phyloP scores from a whole-genome alignment of 78 protist genomes.

The slime mould (Dictyostelium discoideum) region dicty_2.7 NC_007088.5:3438501-3439000 shows the following conservation, averaged over 20 bases:
- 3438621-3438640: slow-evolving; percentile 43
- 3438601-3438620: background rate
- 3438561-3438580: no score
- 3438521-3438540: no score
- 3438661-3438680: slow-evolving; percentile 78
- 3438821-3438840: slow-evolving; percentile 15
- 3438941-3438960: background rate
- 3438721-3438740: slow-evolving; percentile 91
- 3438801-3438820: slow-evolving; percentile 88
- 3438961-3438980: background rate
- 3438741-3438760: slow-evolving; percentile 85
- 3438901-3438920: slow-evolving; percentile 4
- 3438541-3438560: no score
- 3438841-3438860: background rate
- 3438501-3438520: no score
- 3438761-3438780: slow-evolving; percentile 74
- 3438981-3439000: slow-evolving; percentile 4
- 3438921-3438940: background rate
- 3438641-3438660: slow-evolving; percentile 63
- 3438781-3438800: slow-evolving; percentile 86
- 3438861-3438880: background rate
- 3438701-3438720: slow-evolving; percentile 73
- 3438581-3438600: background rate
- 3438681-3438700: slow-evolving; percentile 43
- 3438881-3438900: background rate